Percentiles rank a stretch among this genome's conserved stretches.
These are phyloP conservation scores for Rutstroemia sydowiana DNA, from an alignment of 2,329 filamentous ascomycete species.

Conservation along the genomic window DNA sequence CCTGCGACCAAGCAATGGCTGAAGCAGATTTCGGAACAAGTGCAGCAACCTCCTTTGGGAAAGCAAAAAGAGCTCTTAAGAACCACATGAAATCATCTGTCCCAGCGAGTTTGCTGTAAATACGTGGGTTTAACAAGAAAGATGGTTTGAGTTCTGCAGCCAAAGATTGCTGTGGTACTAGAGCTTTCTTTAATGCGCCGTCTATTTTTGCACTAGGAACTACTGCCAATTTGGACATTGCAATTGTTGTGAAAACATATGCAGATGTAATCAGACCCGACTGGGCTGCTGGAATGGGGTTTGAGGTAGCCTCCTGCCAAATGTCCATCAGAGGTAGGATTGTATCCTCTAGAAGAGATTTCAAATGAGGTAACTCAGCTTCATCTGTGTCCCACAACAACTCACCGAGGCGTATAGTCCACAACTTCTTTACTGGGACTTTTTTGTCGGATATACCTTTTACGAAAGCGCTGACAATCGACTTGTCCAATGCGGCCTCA, in stretches of 20 bases:
- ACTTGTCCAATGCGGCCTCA: slow-evolving; percentile 54
- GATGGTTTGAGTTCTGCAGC: slow-evolving; percentile 73
- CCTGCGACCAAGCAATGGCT: slow-evolving; percentile 72
- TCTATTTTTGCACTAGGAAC: slow-evolving; percentile 49
- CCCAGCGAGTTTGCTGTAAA: slow-evolving; percentile 71
- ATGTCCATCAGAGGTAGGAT: slow-evolving; percentile 54
- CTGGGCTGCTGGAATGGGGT: slow-evolving; percentile 72
- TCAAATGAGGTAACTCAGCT: slow-evolving; percentile 40
- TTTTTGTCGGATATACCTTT: slow-evolving; percentile 88
- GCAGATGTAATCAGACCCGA: slow-evolving; percentile 75
- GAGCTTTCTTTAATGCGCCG: slow-evolving; percentile 51
- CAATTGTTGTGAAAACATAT: slow-evolving; percentile 64
- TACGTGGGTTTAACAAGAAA: slow-evolving; percentile 74
- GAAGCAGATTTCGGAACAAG: slow-evolving; percentile 42
- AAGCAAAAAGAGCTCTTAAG: slow-evolving; percentile 58
- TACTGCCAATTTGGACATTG: slow-evolving; percentile 44
- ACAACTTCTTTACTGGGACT: slow-evolving; percentile 65
- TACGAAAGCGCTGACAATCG: slow-evolving; percentile 60
- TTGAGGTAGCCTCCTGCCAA: slow-evolving; percentile 71
- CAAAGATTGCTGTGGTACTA: slow-evolving; percentile 58
- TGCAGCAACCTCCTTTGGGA: slow-evolving; percentile 43
- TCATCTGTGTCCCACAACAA: slow-evolving; percentile 53
- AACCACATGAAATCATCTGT: slow-evolving; percentile 78
- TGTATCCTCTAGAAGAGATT: slow-evolving; percentile 46
- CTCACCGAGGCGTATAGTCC: slow-evolving; percentile 69